These are phyloP conservation scores for Chaetomium sp. DNA, from an alignment of 2,329 filamentous ascomycete species.

Conservation along the genomic window DNA sequence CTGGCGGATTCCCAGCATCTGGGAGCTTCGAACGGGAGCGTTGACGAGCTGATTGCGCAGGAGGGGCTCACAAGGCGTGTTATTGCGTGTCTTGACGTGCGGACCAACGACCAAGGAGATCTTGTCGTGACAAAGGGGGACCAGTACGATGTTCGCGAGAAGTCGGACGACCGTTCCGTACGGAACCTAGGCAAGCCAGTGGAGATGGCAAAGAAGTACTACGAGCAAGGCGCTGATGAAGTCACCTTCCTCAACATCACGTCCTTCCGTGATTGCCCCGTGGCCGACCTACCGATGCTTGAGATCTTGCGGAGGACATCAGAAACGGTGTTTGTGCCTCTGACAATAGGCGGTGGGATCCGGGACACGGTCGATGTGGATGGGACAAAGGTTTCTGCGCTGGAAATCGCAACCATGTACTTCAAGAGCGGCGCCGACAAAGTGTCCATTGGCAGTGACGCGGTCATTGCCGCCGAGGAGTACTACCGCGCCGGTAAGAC, in stretches of 20 bases:
- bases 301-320: constrained; percentile 83
- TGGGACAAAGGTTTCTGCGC: constrained; percentile 75
- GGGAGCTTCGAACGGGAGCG: constrained; percentile 13
- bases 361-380: constrained; percentile 86
- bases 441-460: constrained; percentile 92
- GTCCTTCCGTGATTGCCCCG: constrained; percentile 88
- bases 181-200: constrained; percentile 96
- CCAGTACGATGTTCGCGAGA: constrained; percentile 96
- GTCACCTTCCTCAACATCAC: constrained; percentile 98
- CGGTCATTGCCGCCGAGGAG: constrained; percentile 85
- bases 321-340: constrained; percentile 86
- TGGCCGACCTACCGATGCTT: constrained; percentile 91
- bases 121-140: constrained; percentile 97
- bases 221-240: constrained; percentile 94
- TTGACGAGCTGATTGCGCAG: constrained; percentile 14
- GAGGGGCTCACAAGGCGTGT: constrained; percentile 85
- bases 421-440: constrained; percentile 97
- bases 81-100: constrained; percentile 93
- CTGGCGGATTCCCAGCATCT: constrained; percentile 34
- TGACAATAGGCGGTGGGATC: constrained; percentile 94
- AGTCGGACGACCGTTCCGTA: constrained; percentile 60
- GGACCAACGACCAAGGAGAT: constrained; percentile 88
- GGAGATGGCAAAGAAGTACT: constrained; percentile 88
- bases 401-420: constrained; percentile 93
- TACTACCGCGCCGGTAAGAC: constrained; percentile 68